A percentile compares a stretch with the other conserved stretches of the same genome.
Evolutionary conservation across 108 stramenopile species (phyloP).

Genomic region (Nitzschia putrida): DNA sequence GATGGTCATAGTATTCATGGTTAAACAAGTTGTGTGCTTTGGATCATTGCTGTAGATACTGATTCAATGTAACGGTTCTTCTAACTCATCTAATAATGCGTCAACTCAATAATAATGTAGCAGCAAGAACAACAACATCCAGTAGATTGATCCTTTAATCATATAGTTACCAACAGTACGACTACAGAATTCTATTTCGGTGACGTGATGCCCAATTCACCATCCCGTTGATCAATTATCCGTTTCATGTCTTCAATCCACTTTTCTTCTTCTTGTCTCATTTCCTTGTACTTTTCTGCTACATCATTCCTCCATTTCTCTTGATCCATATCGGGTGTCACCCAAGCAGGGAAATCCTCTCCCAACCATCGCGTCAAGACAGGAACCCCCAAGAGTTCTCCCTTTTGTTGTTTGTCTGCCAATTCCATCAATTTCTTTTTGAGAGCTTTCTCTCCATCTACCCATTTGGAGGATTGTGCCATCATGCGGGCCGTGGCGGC

Average conservation of each 20-base stretch:
- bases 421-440: conserved; percentile 53
- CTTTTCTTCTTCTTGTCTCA: conserved; percentile 55
- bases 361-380: conserved; percentile 63
- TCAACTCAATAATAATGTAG: too few relatives aligned
- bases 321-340: conserved; percentile 34
- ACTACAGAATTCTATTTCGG: background rate
- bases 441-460: conserved; percentile 55
- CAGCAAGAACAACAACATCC: too few relatives aligned
- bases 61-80: too few relatives aligned
- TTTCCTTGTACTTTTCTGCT: conserved; percentile 49
- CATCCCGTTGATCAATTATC: conserved; percentile 27
- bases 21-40: too few relatives aligned
- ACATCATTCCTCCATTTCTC: conserved; percentile 52
- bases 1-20: too few relatives aligned
- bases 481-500: conserved; percentile 37
- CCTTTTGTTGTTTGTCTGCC: conserved; percentile 46
- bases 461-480: conserved; percentile 44
- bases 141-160: too few relatives aligned
- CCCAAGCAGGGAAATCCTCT: conserved; percentile 63
- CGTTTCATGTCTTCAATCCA: conserved; percentile 42
- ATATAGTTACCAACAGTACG: too few relatives aligned
- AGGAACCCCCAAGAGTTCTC: conserved; percentile 59
- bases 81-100: too few relatives aligned
- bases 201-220: conserved; percentile 33
- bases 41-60: too few relatives aligned